Evolutionary conservation across 768 basidiomycete species (phyloP).

Genomic region (Russula virescens): DNA sequence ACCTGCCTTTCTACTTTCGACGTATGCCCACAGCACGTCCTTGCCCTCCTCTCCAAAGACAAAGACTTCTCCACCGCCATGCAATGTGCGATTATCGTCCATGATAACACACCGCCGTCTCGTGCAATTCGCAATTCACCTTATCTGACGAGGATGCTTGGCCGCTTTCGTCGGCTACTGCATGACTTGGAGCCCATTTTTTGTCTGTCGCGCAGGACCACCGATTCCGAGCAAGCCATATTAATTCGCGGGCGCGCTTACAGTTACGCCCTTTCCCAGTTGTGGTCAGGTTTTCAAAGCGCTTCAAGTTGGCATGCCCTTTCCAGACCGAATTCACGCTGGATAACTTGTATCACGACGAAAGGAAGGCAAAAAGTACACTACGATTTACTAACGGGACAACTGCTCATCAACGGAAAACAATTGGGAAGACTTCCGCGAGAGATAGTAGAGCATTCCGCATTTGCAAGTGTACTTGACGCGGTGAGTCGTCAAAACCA

Average conservation of each 20-base stretch:
- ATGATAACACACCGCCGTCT: constrained; percentile 9
- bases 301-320: background rate
- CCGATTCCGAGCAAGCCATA: background rate
- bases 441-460: constrained; percentile 30
- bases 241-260: background rate
- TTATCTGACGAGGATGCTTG: constrained; percentile 1
- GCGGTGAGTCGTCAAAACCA: constrained; percentile 20
- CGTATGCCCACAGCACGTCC: constrained; percentile 1
- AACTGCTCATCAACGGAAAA: constrained; percentile 40
- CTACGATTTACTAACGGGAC: constrained; percentile 39
- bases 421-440: constrained; percentile 36
- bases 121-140: background rate
- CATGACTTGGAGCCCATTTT: constrained; percentile 5
- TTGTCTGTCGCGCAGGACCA: background rate
- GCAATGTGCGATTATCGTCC: constrained; percentile 13
- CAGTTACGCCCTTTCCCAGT: background rate
- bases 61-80: constrained; percentile 12
- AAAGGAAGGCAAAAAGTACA: constrained; percentile 26
- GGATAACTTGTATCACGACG: background rate
- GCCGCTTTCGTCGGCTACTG: constrained; percentile 3
- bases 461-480: constrained; percentile 36
- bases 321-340: constrained; percentile 3
- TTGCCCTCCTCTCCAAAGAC: background rate
- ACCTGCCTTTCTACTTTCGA: constrained; percentile 17
- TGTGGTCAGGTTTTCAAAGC: background rate